phyloP scores from a whole-genome alignment of 225 moss, liverwort and hornwort species.

The Bryum argenteum region DNA sequence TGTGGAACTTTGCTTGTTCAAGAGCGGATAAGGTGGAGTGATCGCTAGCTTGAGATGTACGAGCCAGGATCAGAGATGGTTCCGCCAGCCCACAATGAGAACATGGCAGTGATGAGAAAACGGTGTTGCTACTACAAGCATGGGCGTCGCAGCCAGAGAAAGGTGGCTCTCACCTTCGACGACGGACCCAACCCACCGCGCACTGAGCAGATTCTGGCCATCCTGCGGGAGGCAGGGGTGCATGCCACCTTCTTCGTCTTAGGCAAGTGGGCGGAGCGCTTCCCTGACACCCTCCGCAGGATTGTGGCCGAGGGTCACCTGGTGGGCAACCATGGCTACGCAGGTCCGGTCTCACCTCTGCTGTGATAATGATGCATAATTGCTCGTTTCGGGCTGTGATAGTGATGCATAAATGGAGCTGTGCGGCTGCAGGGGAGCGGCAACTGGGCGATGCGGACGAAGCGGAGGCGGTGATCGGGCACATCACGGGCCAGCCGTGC shows the following conservation, averaged over 20 bases:
- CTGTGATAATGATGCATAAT: not conserved
- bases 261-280: slow-evolving; percentile 16
- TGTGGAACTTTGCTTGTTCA: not conserved
- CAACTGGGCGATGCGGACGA: slow-evolving; percentile 9
- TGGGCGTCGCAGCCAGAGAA: slow-evolving; percentile 3
- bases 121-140: slow-evolving; percentile 17
- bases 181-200: slow-evolving; percentile 15
- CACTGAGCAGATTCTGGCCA: slow-evolving; percentile 16
- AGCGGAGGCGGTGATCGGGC: not conserved
- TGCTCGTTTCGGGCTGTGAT: too few species aligned
- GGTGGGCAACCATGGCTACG: slow-evolving; percentile 16
- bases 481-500: slow-evolving; percentile 15
- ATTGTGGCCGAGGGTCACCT: slow-evolving; percentile 11
- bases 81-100: not conserved
- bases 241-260: slow-evolving; percentile 7
- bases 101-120: not conserved
- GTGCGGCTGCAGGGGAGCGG: not conserved
- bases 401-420: too few species aligned
- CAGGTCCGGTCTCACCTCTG: not conserved
- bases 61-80: not conserved
- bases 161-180: slow-evolving; percentile 15
- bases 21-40: not conserved
- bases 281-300: slow-evolving; percentile 8
- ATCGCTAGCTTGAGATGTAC: not conserved
- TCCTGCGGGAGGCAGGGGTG: slow-evolving; percentile 8